A percentile compares a stretch with the other conserved stretches of the same genome.
phyloP scores from a whole-genome alignment of 345 rosid species.

The Nephelium lappaceum region DNA sequence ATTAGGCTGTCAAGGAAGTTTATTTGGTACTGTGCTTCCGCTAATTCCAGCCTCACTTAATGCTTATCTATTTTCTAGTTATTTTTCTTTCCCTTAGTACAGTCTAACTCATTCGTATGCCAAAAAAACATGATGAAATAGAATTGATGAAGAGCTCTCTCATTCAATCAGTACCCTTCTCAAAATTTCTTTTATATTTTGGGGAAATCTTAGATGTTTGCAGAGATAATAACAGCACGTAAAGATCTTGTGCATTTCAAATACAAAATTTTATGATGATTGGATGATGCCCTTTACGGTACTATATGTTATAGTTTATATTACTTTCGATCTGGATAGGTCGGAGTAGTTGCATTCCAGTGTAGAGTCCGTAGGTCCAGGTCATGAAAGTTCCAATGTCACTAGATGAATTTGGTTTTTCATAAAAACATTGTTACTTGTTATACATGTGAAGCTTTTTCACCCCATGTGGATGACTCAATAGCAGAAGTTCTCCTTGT shows the following conservation, averaged over 20 bases:
- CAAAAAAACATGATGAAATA: background rate
- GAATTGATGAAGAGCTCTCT: background rate
- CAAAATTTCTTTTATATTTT: background rate
- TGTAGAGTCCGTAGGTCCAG: background rate
- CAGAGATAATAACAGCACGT: background rate
- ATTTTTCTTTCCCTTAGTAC: background rate
- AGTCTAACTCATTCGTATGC: background rate
- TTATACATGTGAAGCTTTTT: too few species aligned
- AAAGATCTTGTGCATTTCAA: background rate
- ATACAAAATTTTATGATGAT: background rate
- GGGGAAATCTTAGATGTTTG: background rate
- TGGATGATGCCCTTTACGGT: background rate
- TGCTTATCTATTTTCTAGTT: background rate
- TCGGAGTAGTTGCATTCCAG: too few species aligned
- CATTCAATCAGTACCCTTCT: background rate
- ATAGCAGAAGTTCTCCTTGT: too few species aligned
- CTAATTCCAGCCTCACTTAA: background rate
- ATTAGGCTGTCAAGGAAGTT: constrained; percentile 2
- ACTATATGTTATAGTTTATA: too few species aligned
- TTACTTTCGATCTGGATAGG: background rate
- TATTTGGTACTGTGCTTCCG: background rate
- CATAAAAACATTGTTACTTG: too few species aligned
- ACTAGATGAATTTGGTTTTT: too few species aligned
- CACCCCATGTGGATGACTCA: too few species aligned
- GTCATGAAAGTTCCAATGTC: background rate